Percentiles rank a stretch among this genome's conserved stretches.
These are phyloP conservation scores for Amphirosellinia nigrospora DNA, from an alignment of 495 filamentous ascomycete species.

Conservation along the genomic window DNA sequence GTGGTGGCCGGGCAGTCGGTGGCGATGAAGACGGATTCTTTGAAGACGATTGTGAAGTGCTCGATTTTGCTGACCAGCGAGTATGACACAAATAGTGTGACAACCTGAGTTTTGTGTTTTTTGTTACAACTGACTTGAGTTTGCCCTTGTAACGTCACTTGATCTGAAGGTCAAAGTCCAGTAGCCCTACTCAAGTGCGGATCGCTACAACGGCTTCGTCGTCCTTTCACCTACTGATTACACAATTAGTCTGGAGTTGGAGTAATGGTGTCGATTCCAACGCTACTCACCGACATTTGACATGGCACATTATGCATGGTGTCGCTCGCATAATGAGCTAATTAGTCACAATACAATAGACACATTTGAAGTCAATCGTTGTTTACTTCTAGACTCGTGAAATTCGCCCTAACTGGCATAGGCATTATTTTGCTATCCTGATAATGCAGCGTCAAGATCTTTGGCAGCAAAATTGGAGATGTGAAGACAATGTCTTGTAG, in stretches of 20 bases:
- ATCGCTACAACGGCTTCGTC: slow-evolving; percentile 25
- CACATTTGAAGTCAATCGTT: slow-evolving; percentile 33
- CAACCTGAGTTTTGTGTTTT: slow-evolving; percentile 25
- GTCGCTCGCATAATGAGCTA: slow-evolving; percentile 27
- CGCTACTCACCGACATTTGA: slow-evolving; percentile 5
- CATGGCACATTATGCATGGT: slow-evolving; percentile 31
- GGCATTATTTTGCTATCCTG: neutral
- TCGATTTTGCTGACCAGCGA: slow-evolving; percentile 88
- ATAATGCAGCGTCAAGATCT: neutral
- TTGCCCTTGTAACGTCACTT: slow-evolving; percentile 29
- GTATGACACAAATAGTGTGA: slow-evolving; percentile 57
- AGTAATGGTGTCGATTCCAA: slow-evolving; percentile 37
- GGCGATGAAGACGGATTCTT: slow-evolving; percentile 84
- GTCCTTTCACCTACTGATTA: slow-evolving; percentile 33
- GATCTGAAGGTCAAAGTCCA: neutral
- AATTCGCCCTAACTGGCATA: neutral
- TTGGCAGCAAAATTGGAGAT: neutral
- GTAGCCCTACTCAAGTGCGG: slow-evolving; percentile 1
- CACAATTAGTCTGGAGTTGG: slow-evolving; percentile 31
- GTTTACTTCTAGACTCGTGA: neutral
- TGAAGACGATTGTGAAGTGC: slow-evolving; percentile 90
- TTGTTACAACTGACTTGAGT: slow-evolving; percentile 28
- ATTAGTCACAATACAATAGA: slow-evolving; percentile 35
- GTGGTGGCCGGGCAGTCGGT: slow-evolving; percentile 48
- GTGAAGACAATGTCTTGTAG: neutral